Conservation (phyloP, 345 rosid genomes). For the Dovyalis caffra region DNA sequence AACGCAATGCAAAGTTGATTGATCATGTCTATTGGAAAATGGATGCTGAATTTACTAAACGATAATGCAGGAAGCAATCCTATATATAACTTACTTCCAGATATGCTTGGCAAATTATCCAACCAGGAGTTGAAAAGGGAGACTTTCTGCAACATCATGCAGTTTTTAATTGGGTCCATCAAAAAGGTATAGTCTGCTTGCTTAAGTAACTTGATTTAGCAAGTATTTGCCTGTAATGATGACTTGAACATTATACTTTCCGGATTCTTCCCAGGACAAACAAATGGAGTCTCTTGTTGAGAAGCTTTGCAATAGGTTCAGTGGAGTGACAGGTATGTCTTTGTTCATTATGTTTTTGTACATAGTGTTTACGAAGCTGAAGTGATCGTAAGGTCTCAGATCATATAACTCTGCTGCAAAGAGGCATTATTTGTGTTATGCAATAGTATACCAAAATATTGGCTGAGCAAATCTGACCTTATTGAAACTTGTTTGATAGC, state of each 20-base stretch:
- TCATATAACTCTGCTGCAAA: neutral
- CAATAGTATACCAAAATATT: neutral
- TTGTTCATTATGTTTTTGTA: neutral
- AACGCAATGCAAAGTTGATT: slow-evolving; percentile 3
- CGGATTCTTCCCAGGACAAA: slow-evolving; percentile 60
- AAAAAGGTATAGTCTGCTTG: slow-evolving; percentile 59
- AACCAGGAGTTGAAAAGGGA: slow-evolving; percentile 70
- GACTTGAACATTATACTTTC: slow-evolving; percentile 10
- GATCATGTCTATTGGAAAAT: slow-evolving; percentile 11
- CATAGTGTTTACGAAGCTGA: neutral
- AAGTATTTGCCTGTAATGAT: neutral
- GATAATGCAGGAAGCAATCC: slow-evolving; percentile 84
- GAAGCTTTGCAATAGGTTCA: slow-evolving; percentile 95
- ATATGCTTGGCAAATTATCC: slow-evolving; percentile 81
- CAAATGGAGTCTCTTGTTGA: slow-evolving; percentile 98
- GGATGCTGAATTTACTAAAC: slow-evolving; percentile 18
- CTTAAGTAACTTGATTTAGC: slow-evolving; percentile 18
- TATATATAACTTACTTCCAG: slow-evolving; percentile 92
- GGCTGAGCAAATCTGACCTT: neutral
- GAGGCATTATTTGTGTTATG: neutral
- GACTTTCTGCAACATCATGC: slow-evolving; percentile 91
- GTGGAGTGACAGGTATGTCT: slow-evolving; percentile 78
- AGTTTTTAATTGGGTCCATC: slow-evolving; percentile 88
- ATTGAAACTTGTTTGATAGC: neutral
- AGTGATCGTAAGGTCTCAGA: neutral